Conservation (phyloP, 805 yeast genomes). For the Scheffersomyces amazonensis region DNA sequence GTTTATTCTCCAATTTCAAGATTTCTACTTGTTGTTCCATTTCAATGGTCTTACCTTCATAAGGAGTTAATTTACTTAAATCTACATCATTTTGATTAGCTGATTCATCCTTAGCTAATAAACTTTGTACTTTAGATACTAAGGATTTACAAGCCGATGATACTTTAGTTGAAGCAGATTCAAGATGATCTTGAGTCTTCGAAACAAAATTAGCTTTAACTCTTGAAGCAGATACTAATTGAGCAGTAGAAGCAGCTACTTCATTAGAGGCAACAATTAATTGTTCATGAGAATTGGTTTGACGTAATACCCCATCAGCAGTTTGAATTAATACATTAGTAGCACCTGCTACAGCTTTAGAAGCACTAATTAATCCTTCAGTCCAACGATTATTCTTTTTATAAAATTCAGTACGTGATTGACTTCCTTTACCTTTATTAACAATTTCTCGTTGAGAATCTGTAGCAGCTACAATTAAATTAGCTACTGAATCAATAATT, state of each 20-base stretch:
- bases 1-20: constrained; percentile 72
- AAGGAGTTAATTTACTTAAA: constrained; percentile 63
- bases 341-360: constrained; percentile 80
- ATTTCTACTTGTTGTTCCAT: constrained; percentile 95
- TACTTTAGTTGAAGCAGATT: constrained; percentile 64
- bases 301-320: constrained; percentile 79
- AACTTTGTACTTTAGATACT: constrained; percentile 65
- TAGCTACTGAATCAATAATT: constrained; percentile 73
- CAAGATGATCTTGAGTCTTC: constrained; percentile 71
- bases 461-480: constrained; percentile 70
- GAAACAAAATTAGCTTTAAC: constrained; percentile 79
- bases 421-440: constrained; percentile 62
- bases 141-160: constrained; percentile 72
- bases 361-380: constrained; percentile 87
- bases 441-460: constrained; percentile 83
- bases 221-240: constrained; percentile 86
- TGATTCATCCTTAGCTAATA: constrained; percentile 41
- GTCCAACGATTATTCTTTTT: constrained; percentile 91
- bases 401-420: constrained; percentile 70
- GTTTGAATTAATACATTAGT: constrained; percentile 78
- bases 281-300: constrained; percentile 70
- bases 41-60: constrained; percentile 80
- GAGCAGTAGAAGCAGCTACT: constrained; percentile 90
- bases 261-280: constrained; percentile 87
- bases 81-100: constrained; percentile 46